phyloP scores from a whole-genome alignment of 352 stramenopile species.

The Saprolegnia parasitica region DNA sequence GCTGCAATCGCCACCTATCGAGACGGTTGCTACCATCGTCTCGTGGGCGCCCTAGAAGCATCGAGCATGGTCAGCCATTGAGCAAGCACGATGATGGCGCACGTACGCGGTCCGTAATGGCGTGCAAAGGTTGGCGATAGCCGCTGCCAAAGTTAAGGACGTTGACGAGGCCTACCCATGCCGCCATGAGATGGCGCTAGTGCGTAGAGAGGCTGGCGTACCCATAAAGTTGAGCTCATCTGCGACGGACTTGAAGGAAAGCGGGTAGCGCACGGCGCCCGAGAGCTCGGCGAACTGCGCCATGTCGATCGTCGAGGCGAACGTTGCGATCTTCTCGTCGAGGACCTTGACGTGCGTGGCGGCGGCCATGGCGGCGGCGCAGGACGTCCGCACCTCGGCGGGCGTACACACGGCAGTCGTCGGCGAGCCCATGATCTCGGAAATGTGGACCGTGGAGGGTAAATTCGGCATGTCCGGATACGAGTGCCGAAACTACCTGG shows the following conservation, averaged over 20 bases:
- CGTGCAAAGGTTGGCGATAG: conserved; percentile 72
- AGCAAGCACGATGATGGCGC: neutral
- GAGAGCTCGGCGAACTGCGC: conserved; percentile 46
- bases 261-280: conserved; percentile 54
- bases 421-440: conserved; percentile 1
- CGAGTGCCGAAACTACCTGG: no score
- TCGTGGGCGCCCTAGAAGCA: conserved; percentile 51
- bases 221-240: conserved; percentile 79
- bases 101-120: conserved; percentile 54
- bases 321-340: conserved; percentile 42
- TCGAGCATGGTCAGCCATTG: neutral
- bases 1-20: neutral
- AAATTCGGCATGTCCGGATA: conserved; percentile 9
- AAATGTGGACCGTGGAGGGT: neutral
- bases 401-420: conserved; percentile 6
- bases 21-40: conserved; percentile 51
- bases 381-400: conserved; percentile 45
- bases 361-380: conserved; percentile 43
- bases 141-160: conserved; percentile 79
- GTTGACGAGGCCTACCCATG: conserved; percentile 45
- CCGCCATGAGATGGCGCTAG: neutral
- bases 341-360: conserved; percentile 48
- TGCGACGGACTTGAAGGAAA: conserved; percentile 64
- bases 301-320: conserved; percentile 50
- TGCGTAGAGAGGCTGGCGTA: conserved; percentile 31